Evolutionary conservation across 352 stramenopile species (phyloP), one percentile per base, ranked within the genome.

Genomic region (Pythium plurisporium): DNA sequence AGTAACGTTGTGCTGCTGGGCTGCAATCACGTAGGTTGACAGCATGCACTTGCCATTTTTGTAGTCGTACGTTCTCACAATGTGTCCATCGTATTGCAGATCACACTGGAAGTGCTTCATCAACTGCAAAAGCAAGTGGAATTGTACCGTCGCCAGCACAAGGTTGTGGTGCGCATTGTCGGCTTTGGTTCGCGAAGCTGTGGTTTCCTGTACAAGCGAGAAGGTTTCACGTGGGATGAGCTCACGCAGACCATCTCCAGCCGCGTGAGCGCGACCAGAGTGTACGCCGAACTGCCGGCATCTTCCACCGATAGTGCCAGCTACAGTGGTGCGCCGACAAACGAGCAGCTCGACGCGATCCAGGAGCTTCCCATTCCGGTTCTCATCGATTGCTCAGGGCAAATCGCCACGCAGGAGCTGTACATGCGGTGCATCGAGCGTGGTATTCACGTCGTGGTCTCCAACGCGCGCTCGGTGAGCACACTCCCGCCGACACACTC

Each of bases 351-450:
- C 6, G 75, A 89, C 33, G 58, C 64, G 29, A 59, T 86, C 40
- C 79, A 89, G 46, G 79, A 91, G 48, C 53, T 86, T n/a, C 72
- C 81, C 3, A 88, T 84, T 29, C 79, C 81, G 1, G 83, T 91
- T 27, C 54, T 89, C 3, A 64, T 89, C 22, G 82, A 91, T 63
- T 91, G 82, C 66, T 89, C 81, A 10, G 81, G 75, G 4, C 74
- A 88, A 5, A 34, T 64, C 0, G 68, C 62, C 38, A 82, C 77
- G 1, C 62, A 80, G 46, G 66, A 81, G 20, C 59, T 91, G 15
- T 89, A 88, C 56, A 42, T 65, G 12, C 64, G 65, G 19, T 89
- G 79, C 57, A 80, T 89, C 43, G 76, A 82, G 25, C 80, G 76
- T 15, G 79, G 77, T 14, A 86, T 91, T 44, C 79, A 89, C 54